Conservation (phyloP, 352 stramenopile genomes). For the Sclerospora graminicola region DNA sequence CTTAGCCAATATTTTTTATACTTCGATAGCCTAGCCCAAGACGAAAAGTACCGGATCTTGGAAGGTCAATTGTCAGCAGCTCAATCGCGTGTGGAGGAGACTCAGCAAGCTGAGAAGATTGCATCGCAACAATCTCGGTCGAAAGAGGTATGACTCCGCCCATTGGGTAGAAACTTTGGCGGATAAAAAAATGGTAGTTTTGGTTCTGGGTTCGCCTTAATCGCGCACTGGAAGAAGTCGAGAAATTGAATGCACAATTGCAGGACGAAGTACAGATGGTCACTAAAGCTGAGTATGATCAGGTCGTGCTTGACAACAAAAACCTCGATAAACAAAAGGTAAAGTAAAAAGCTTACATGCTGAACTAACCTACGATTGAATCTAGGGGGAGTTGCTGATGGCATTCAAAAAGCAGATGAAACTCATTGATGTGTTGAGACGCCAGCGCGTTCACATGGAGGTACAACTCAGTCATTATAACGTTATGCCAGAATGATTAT, state of each 20-base stretch:
- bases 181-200: neutral
- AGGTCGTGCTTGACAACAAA: constrained; percentile 55
- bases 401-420: constrained; percentile 86
- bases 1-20: neutral
- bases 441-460: constrained; percentile 82
- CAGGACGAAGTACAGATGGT: constrained; percentile 53
- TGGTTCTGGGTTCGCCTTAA: constrained; percentile 53
- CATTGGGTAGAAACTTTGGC: neutral
- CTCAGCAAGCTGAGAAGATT: constrained; percentile 49
- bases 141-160: constrained; percentile 36
- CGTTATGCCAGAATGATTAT: too few species aligned
- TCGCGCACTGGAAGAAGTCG: constrained; percentile 62
- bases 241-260: constrained; percentile 57
- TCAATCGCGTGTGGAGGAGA: constrained; percentile 39
- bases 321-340: constrained; percentile 79
- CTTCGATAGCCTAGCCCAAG: constrained; percentile 37
- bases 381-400: constrained; percentile 48
- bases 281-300: too few species aligned
- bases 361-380: neutral
- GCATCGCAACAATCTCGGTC: constrained; percentile 57
- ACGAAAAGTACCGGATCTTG: constrained; percentile 68
- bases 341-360: too few species aligned
- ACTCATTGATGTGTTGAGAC: constrained; percentile 78
- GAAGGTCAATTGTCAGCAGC: constrained; percentile 47
- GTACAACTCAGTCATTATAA: constrained; percentile 9